Conservation (phyloP, 2,329 filamentous ascomycete genomes). For the Eurotiales sp. region DNA sequence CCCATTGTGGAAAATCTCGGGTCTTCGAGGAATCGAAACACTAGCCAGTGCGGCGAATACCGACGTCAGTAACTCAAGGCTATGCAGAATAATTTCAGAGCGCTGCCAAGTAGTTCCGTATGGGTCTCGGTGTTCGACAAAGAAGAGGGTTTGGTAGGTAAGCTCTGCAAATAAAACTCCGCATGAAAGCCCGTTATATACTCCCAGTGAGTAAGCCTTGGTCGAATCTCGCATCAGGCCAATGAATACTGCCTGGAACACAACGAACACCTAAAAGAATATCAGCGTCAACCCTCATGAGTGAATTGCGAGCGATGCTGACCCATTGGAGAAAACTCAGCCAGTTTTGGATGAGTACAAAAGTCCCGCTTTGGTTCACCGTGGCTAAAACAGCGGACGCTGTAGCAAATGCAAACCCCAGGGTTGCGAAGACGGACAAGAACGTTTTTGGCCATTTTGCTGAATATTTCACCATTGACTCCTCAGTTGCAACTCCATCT, state of each 20-base stretch:
- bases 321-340: constrained; percentile 62
- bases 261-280: constrained; percentile 1
- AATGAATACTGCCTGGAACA: constrained; percentile 5
- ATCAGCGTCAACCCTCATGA: neutral
- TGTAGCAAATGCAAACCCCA: constrained; percentile 56
- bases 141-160: neutral
- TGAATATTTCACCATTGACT: constrained; percentile 61
- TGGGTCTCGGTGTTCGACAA: constrained; percentile 2
- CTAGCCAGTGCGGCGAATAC: constrained; percentile 1
- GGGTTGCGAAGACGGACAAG: constrained; percentile 52
- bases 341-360: constrained; percentile 54
- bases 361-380: constrained; percentile 30
- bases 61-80: neutral
- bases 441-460: constrained; percentile 54
- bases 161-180: neutral
- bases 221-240: neutral
- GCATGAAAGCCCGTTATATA: constrained; percentile 6
- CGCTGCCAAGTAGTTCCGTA: neutral
- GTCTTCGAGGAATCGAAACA: constrained; percentile 58
- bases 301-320: constrained; percentile 12
- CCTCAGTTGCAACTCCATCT: constrained; percentile 65
- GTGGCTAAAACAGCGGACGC: constrained; percentile 50
- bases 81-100: neutral
- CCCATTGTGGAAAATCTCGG: constrained; percentile 59
- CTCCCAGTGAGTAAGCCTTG: neutral